Base-by-base conservation (phyloP, 2,329 filamentous ascomycete species). In the Aspergillus viridinutans region DNA sequence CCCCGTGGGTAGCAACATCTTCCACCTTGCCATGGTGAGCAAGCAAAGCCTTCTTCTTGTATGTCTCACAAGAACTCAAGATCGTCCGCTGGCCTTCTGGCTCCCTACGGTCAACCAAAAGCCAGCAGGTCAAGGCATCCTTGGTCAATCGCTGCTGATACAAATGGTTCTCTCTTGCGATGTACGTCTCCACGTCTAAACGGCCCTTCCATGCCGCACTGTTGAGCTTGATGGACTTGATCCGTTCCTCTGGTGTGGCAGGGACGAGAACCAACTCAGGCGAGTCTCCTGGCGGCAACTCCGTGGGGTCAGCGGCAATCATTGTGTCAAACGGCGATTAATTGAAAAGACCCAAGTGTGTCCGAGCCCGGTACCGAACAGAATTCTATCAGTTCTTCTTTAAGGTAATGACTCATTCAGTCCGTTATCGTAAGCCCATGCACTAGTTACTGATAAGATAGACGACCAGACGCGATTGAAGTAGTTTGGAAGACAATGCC, bases 1-100 rank as follows among this genome's bases (percentile, higher is more conserved):
- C 83, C 4, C 89, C 91, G 74, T 96, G 87, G 17, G 85, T 84
- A 9, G 74, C 57, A 9, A 80, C 77, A 47, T 82, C 79, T 64
- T 88, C 83, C 26, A 88, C 66, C 10, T 65, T 80, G 74, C 81
- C 80, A 63, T 78, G 78, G 25, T 83, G 74, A 1, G 74, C 75
- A 2, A 76, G 70, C 14, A 77, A 64, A 2, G 75, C 75, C 28
- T 65, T 70, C 61, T 78, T 78, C 25, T 67, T 68, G 54, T 75
- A 74, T 2, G 81, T 83, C 67, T 87, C 85, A 67, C 85, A 87
- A 49, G 83, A 82, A 49, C 81, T 80, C 6, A 87, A 72, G 21
- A 85, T 80, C 12, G 69, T 74, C 52, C 81, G 59, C 58, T 71
- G 48, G 55, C 72, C 68, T 66, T 75, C 66, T 63, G 71, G 62